Evolutionary conservation across 1,284 basidiomycete genomes (phyloP), one percentile per base, ranked within the genome.

Genomic region (Apiotrichum gracile): DNA sequence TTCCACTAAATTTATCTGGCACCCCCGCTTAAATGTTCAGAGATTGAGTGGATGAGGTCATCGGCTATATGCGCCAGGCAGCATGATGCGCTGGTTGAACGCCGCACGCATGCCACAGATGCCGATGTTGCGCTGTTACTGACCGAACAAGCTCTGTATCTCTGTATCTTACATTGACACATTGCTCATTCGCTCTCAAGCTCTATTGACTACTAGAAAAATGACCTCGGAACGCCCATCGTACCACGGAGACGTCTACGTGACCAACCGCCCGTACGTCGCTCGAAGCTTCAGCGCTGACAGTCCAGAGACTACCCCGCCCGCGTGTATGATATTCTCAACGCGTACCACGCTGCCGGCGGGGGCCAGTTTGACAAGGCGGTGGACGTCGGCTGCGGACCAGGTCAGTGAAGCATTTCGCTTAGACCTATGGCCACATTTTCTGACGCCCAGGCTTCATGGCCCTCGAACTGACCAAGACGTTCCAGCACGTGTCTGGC

Each of bases 311-410:
- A 55, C 12, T 69, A 67, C 42, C 64, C 67, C 1, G n/a, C 35
- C 7, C 46, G 49, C 9, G 47, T 65, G 10, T 67, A 58, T 50
- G 60, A 65, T n/a, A 52, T 58, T 33, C 60, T 71, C 31, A 21
- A 43, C 10, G 51, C 51, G 1, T 62, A 65, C 44, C 69, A 69
- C 47, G 24, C 50, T 47, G 5, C 29, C 17, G 19, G 57, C 42
- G 12, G 61, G 52, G 8, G 67, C 59, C 3, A 37, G 46, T 34
- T 60, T 46, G 56, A 42, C 56, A 50, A 61, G 10, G 70, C 69
- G 0, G 76, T 89, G 0, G 88, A 91, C 64, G 69, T 91, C 2
- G 88, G 88, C 3, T 91, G 88, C 72, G 88, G 89, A 33, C 88
- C 88, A 13, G 86, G 64, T 26, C 7, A 31, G 31, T n/a, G n/a